Conservation (phyloP, 371 early-diverging fungal species). For the Mucor racemosus region DNA sequence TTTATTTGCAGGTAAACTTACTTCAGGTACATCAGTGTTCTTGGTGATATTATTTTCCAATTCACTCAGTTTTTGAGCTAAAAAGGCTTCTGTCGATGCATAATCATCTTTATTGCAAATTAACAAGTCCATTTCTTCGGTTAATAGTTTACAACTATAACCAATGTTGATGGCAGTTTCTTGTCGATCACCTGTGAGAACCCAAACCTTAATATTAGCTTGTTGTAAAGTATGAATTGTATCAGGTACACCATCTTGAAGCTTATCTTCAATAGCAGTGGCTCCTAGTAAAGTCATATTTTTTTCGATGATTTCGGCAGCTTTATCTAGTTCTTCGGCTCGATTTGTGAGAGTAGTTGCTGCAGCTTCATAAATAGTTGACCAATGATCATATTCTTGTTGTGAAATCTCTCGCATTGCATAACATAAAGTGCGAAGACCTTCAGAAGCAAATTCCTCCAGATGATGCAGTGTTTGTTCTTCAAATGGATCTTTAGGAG, state of each 20-base stretch:
- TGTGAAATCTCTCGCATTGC: conserved; percentile 88
- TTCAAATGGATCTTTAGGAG: conserved; percentile 70
- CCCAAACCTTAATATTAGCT: conserved; percentile 97
- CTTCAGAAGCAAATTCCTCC: conserved; percentile 89
- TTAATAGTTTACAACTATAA: conserved; percentile 85
- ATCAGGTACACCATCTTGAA: conserved; percentile 97
- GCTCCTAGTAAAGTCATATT: conserved; percentile 91
- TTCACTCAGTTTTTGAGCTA: conserved; percentile 67
- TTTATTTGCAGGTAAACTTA: not conserved
- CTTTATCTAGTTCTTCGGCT: conserved; percentile 85
- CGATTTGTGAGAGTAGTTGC: conserved; percentile 89
- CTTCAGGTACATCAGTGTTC: conserved; percentile 2
- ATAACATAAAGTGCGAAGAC: conserved; percentile 91
- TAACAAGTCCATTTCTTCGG: conserved; percentile 82
- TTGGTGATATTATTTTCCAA: not conserved
- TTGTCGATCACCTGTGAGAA: conserved; percentile 93
- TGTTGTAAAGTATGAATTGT: conserved; percentile 93
- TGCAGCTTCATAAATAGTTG: conserved; percentile 81
- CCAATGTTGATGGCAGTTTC: conserved; percentile 95
- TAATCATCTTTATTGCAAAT: conserved; percentile 77
- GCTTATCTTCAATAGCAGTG: conserved; percentile 98
- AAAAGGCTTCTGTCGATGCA: conserved; percentile 66
- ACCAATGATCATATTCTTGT: conserved; percentile 87
- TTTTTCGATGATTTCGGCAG: conserved; percentile 93
- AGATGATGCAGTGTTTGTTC: conserved; percentile 74